A percentile compares a stretch with the other conserved stretches of the same genome.
phyloP scores from a whole-genome alignment of 1,139 yeast genomes.

The Suhomyces chickasaworum region DNA sequence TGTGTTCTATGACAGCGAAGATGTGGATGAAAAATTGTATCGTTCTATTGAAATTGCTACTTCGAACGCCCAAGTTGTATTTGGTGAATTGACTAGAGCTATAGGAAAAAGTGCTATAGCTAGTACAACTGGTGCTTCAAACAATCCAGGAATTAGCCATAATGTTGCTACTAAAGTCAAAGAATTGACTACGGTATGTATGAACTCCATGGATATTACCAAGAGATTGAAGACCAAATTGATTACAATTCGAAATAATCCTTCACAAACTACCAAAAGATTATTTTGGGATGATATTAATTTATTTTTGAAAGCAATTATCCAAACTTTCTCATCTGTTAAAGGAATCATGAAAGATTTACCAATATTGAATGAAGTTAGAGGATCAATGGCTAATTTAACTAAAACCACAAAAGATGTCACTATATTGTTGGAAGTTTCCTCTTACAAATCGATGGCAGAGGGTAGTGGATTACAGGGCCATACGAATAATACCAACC shows the following conservation, averaged over 20 bases:
- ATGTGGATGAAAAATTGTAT: constrained; percentile 75
- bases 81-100: constrained; percentile 75
- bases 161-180: constrained; percentile 65
- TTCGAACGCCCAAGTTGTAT: constrained; percentile 75
- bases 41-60: constrained; percentile 76
- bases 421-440: constrained; percentile 71
- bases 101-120: constrained; percentile 72
- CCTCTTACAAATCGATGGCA: constrained; percentile 44
- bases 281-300: constrained; percentile 87
- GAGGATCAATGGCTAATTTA: constrained; percentile 76
- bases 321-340: constrained; percentile 79
- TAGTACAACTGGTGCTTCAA: constrained; percentile 31
- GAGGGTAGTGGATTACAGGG: constrained; percentile 12
- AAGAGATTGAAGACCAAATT: constrained; percentile 63
- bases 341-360: constrained; percentile 80
- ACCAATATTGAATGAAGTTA: constrained; percentile 75
- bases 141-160: constrained; percentile 31
- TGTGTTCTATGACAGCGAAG: constrained; percentile 38
- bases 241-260: constrained; percentile 50
- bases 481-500: constrained; percentile 17
- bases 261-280: constrained; percentile 59
- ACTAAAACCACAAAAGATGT: constrained; percentile 91
- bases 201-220: constrained; percentile 78
- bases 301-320: constrained; percentile 76
- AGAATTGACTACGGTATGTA: constrained; percentile 78